A percentile compares a stretch with the other conserved stretches of the same genome.
Conservation (phyloP, 78 protist genomes). For the Dictyostelium discoideum region DNA sequence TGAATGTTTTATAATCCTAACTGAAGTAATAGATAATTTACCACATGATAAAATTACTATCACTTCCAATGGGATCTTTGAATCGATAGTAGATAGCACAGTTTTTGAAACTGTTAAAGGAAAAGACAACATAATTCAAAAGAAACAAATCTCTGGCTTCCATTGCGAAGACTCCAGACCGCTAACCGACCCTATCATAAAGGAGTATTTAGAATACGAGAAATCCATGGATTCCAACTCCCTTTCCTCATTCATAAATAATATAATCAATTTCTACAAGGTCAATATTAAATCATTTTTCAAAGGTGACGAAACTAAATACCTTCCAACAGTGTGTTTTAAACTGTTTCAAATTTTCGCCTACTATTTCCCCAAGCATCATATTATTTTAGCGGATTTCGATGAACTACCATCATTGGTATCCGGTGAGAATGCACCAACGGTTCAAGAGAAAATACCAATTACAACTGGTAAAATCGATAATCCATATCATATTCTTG, state of each 20-base stretch:
- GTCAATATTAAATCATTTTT: not conserved
- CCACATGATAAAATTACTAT: slow-evolving; percentile 58
- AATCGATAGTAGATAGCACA: not conserved
- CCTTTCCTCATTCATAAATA: not conserved
- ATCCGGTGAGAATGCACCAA: slow-evolving; percentile 67
- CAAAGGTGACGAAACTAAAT: slow-evolving; percentile 20
- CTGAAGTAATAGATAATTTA: slow-evolving; percentile 72
- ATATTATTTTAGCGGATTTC: slow-evolving; percentile 54
- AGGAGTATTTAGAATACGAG: slow-evolving; percentile 22
- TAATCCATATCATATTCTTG: not conserved
- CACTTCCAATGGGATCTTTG: slow-evolving; percentile 19
- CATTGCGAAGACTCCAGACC: slow-evolving; percentile 6
- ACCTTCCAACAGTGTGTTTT: slow-evolving; percentile 54
- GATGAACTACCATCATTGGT: slow-evolving; percentile 54
- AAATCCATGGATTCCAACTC: not conserved
- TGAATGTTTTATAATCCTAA: slow-evolving; percentile 55
- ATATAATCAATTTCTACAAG: not conserved
- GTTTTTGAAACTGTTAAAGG: not conserved
- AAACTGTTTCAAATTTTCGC: slow-evolving; percentile 68
- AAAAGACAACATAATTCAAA: not conserved
- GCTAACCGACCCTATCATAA: slow-evolving; percentile 36
- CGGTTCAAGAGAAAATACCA: slow-evolving; percentile 63
- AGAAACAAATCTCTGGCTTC: not conserved
- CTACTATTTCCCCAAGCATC: slow-evolving; percentile 49
- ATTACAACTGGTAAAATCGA: not conserved